Percentiles rank a stretch among this genome's conserved stretches.
phyloP scores from a whole-genome alignment of 2,329 filamentous ascomycete species.

The Exophiala oligosperma region DNA sequence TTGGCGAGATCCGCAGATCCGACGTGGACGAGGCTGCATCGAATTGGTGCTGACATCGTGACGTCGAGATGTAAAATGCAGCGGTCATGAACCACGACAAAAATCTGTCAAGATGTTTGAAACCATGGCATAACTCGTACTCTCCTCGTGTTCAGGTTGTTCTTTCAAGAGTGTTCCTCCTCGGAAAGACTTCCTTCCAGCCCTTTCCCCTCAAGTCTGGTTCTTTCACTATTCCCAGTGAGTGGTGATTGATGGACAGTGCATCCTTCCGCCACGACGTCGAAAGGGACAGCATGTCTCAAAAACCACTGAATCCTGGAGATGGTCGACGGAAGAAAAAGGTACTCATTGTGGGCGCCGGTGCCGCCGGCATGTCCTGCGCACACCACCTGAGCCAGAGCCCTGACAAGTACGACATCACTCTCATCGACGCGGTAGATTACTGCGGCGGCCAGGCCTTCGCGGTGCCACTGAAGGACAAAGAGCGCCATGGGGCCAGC shows the following conservation, averaged over 20 bases:
- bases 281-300: slow-evolving; percentile 16
- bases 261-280: slow-evolving; percentile 14
- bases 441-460: slow-evolving; percentile 64
- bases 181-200: neutral
- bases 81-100: neutral
- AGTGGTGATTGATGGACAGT: slow-evolving; percentile 55
- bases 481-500: slow-evolving; percentile 56
- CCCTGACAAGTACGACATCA: slow-evolving; percentile 65
- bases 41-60: neutral
- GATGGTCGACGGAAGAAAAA: slow-evolving; percentile 44
- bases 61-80: neutral
- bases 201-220: neutral
- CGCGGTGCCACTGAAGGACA: slow-evolving; percentile 54
- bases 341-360: slow-evolving; percentile 62
- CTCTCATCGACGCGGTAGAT: slow-evolving; percentile 59
- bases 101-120: neutral
- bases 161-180: no score
- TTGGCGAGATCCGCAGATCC: neutral
- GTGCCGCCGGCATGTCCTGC: slow-evolving; percentile 54
- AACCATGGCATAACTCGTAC: neutral
- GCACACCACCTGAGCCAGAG: slow-evolving; percentile 67
- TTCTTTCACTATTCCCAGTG: neutral
- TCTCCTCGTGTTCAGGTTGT: no score
- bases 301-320: slow-evolving; percentile 15
- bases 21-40: neutral